A percentile compares a stretch with the other conserved stretches of the same genome.
phyloP scores from a whole-genome alignment of 2,329 filamentous ascomycete genomes.

The Cladosporium austrohemisphaericum region DNA sequence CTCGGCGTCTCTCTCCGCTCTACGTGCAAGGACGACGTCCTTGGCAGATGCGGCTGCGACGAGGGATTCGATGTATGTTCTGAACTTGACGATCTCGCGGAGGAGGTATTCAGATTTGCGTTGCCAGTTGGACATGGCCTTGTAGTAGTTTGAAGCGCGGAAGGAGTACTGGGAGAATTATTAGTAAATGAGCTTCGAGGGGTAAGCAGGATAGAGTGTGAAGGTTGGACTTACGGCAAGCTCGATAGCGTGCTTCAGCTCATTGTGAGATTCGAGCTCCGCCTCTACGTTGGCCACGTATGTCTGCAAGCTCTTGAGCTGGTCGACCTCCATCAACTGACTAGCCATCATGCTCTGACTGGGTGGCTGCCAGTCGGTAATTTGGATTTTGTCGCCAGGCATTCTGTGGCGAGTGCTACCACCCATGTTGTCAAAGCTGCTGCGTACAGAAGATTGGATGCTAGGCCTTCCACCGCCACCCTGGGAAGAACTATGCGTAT shows the following conservation, averaged over 20 bases:
- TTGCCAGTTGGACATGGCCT: slow-evolving; percentile 96
- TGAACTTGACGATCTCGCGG: slow-evolving; percentile 92
- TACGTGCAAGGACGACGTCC: slow-evolving; percentile 53
- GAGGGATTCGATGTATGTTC: slow-evolving; percentile 87
- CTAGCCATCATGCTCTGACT: slow-evolving; percentile 86
- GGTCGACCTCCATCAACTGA: slow-evolving; percentile 72
- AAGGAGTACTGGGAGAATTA: slow-evolving; percentile 63
- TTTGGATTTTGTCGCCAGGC: slow-evolving; percentile 77
- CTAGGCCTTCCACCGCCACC: slow-evolving; percentile 29
- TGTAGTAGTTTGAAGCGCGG: slow-evolving; percentile 71
- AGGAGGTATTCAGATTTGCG: slow-evolving; percentile 88
- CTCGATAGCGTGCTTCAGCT: slow-evolving; percentile 79
- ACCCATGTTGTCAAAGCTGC: slow-evolving; percentile 52
- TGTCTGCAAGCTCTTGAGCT: slow-evolving; percentile 66
- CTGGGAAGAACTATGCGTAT: slow-evolving; percentile 25
- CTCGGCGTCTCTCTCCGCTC: slow-evolving; percentile 10
- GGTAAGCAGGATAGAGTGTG: background rate
- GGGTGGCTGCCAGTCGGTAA: slow-evolving; percentile 86
- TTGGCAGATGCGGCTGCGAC: slow-evolving; percentile 66
- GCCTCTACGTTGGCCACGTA: slow-evolving; percentile 85
- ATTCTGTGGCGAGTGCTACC: slow-evolving; percentile 58
- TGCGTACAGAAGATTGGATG: slow-evolving; percentile 52
- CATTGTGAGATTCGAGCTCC: slow-evolving; percentile 83
- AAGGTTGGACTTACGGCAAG: slow-evolving; percentile 58
- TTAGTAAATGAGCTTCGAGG: background rate